phyloP scores from a whole-genome alignment of 2,329 filamentous ascomycete species.

The Botrytis paeoniae region DNA sequence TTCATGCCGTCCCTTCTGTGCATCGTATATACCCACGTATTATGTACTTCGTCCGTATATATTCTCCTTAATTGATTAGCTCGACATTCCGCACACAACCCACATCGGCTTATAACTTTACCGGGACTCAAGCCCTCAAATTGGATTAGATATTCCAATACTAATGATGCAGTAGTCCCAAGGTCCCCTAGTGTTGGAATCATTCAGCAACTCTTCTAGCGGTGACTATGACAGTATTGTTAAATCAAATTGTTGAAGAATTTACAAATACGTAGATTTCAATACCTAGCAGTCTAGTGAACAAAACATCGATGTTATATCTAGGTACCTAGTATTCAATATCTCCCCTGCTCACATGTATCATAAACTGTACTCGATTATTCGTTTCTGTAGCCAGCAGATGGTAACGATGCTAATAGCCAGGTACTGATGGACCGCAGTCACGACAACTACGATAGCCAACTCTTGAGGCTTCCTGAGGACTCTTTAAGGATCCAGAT shows the following conservation, averaged over 20 bases:
- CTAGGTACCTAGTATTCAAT: background rate
- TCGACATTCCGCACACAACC: background rate
- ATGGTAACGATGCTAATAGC: background rate
- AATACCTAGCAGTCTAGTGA: background rate
- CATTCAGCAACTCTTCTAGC: background rate
- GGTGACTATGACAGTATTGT: background rate
- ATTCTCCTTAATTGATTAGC: background rate
- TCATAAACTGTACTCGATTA: background rate
- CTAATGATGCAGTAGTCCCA: background rate
- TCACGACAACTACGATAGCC: background rate
- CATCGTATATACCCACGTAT: background rate
- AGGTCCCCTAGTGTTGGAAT: background rate
- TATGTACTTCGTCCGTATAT: background rate
- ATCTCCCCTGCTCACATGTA: background rate
- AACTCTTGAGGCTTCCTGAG: background rate
- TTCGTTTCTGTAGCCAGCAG: background rate
- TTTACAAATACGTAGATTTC: background rate
- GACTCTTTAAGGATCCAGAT: background rate
- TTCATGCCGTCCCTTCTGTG: background rate
- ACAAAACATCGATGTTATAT: background rate
- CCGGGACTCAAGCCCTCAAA: background rate
- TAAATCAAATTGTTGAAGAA: background rate
- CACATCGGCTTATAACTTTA: background rate
- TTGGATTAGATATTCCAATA: background rate
- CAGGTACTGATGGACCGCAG: background rate